Conservation (phyloP, 306 rosid genomes). For the Trifolium subterraneum region DNA sequence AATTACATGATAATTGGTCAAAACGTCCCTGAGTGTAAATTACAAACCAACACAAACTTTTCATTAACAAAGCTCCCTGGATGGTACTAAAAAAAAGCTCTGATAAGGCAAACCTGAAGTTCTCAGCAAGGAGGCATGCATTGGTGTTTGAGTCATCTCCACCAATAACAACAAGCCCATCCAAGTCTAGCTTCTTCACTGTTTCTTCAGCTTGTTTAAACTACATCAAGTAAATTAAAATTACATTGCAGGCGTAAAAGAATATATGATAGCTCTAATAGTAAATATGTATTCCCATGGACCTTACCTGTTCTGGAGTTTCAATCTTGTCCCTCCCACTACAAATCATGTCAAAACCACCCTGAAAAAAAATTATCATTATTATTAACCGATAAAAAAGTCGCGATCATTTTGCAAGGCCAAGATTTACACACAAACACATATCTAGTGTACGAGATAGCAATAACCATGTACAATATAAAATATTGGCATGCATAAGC, state of each 20-base stretch:
- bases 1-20: slow-evolving; percentile 18
- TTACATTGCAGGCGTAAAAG: slow-evolving; percentile 28
- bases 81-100: slow-evolving; percentile 6
- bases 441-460: neutral
- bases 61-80: slow-evolving; percentile 30
- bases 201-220: slow-evolving; percentile 97
- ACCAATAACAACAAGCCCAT: slow-evolving; percentile 97
- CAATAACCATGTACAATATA: neutral
- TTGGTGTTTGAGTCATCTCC: slow-evolving; percentile 99
- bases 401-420: neutral
- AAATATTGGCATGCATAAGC: neutral
- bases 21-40: neutral
- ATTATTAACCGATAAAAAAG: slow-evolving; percentile 17
- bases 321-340: slow-evolving; percentile 99
- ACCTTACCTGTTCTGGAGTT: slow-evolving; percentile 92
- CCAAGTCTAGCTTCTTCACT: slow-evolving; percentile 81
- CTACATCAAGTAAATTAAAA: slow-evolving; percentile 54
- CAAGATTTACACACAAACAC: neutral
- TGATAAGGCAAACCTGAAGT: slow-evolving; percentile 71
- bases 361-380: slow-evolving; percentile 57
- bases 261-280: neutral
- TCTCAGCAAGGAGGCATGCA: slow-evolving; percentile 98
- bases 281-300: slow-evolving; percentile 27
- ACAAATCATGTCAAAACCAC: slow-evolving; percentile 98
- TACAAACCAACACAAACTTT: slow-evolving; percentile 17